Percentiles rank a stretch among this genome's conserved stretches.
Conservation (phyloP, 1,284 basidiomycete genomes). For the Heterobasidion annosum region DNA sequence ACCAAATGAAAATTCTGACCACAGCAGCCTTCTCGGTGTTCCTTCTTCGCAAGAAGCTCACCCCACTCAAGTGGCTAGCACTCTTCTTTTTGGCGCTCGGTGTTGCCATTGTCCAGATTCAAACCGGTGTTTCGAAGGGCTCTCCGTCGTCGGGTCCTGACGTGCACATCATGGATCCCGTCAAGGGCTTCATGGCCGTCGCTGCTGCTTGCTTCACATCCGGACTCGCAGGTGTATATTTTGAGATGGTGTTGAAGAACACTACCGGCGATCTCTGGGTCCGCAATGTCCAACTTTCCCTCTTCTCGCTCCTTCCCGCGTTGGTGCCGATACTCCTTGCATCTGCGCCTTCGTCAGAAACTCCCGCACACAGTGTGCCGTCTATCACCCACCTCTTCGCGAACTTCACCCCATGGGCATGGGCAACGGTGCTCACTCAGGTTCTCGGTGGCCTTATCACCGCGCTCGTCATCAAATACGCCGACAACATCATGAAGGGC, state of each 20-base stretch:
- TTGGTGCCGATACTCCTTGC: slow-evolving; percentile 74
- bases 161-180: slow-evolving; percentile 48
- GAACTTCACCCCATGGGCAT: slow-evolving; percentile 85
- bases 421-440: slow-evolving; percentile 84
- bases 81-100: slow-evolving; percentile 81
- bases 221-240: slow-evolving; percentile 77
- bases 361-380: slow-evolving; percentile 11
- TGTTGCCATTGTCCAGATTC: slow-evolving; percentile 89
- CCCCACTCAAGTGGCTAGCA: slow-evolving; percentile 74
- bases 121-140: slow-evolving; percentile 27
- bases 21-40: slow-evolving; percentile 89
- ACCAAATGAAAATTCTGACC: slow-evolving; percentile 95
- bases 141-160: slow-evolving; percentile 2
- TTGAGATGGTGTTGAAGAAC: slow-evolving; percentile 75
- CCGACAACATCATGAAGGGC: slow-evolving; percentile 87
- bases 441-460: slow-evolving; percentile 88
- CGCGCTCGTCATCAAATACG: slow-evolving; percentile 80
- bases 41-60: slow-evolving; percentile 70
- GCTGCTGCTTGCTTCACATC: slow-evolving; percentile 71
- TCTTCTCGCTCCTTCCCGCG: slow-evolving; percentile 77
- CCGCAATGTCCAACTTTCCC: slow-evolving; percentile 70
- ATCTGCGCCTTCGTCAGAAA: slow-evolving; percentile 15
- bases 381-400: slow-evolving; percentile 44
- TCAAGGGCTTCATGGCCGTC: slow-evolving; percentile 60
- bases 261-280: slow-evolving; percentile 69